Evolutionary conservation across 345 rosid species (phyloP), one percentile per base, ranked within the genome.

Genomic region (Populus davidiana): DNA sequence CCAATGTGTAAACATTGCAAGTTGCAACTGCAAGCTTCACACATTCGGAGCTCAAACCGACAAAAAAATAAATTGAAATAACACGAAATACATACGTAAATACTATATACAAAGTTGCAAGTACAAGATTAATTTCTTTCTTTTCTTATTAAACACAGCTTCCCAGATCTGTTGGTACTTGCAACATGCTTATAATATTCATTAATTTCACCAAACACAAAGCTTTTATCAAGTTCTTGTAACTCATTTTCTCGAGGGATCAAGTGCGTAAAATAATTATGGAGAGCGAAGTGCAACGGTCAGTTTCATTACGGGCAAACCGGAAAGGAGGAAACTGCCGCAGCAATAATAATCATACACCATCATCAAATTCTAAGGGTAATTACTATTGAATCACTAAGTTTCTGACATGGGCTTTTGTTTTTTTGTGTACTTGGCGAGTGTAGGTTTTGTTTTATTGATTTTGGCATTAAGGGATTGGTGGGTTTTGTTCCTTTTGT

Each of bases 271-370:
- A 21, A 23, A 16, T 29, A 66, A 50, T 35, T 20, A 88, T 88
- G 92, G 89, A 89, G 88, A 76, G 69, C 70, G 91, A 89, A 75
- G 65, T 76, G 75, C 93, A 86, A 76, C 80, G 83, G 41, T 81
- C 97, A 29, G 68, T 88, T 54, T 91, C 95, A n/a, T 74, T 80
- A 74, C 88, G 94, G 54, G 67, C 86, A 70, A 90, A 81, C 81
- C 87, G 94, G 56, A 89, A 94, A 52, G 91, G 85, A 33, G 98
- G 63, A 56, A 25, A 56, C 63, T 56, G 91, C 68, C 83, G 91
- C 50, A 81, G 68, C 81, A 71, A n/a, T 23, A 56, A 56, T 56
- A n/a, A 56, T 56, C 27, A 56, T 41, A 9, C 44, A n/a, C 5
- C 27, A 56, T 2, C 29, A n/a, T 56, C 63, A 56, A 56, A n/a